These are phyloP conservation scores for Schwanniomyces yamadae DNA, from an alignment of 805 yeast genomes.

Conservation along the genomic window DNA sequence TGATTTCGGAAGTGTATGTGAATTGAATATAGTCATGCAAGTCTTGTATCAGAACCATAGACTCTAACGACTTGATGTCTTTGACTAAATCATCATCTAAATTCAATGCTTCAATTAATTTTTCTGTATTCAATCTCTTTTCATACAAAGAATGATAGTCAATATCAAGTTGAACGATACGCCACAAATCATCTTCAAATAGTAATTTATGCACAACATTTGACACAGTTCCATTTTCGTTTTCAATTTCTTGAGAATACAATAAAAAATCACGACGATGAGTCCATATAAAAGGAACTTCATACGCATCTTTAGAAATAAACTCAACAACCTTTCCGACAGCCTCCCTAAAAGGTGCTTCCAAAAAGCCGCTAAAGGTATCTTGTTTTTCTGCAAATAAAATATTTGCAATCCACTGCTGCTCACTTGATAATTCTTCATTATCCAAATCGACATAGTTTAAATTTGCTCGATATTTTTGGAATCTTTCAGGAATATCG, in stretches of 20 bases:
- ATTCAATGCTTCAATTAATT: conserved; percentile 53
- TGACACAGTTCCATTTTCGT: conserved; percentile 35
- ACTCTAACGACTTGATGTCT: conserved; percentile 52
- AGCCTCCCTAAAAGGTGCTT: conserved; percentile 61
- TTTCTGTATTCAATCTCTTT: conserved; percentile 63
- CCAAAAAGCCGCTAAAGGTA: conserved; percentile 36
- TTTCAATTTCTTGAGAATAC: conserved; percentile 47
- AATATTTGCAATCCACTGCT: conserved; percentile 74
- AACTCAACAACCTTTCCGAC: conserved; percentile 71
- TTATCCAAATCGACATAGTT: conserved; percentile 66
- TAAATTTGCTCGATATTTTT: conserved; percentile 67
- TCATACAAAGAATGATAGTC: conserved; percentile 84
- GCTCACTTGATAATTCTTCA: conserved; percentile 69
- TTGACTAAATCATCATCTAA: conserved; percentile 57
- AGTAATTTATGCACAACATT: conserved; percentile 50
- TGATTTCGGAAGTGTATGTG: conserved; percentile 58
- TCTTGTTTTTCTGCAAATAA: conserved; percentile 56
- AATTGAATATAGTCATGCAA: conserved; percentile 80
- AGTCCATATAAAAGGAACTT: conserved; percentile 94
- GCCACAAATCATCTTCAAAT: conserved; percentile 88
- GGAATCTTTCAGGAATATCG: conserved; percentile 92
- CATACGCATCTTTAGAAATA: conserved; percentile 73
- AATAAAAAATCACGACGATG: conserved; percentile 89
- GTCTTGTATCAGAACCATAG: conserved; percentile 83
- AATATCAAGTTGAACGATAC: conserved; percentile 79